A percentile compares a stretch with the other conserved stretches of the same genome.
These are phyloP conservation scores for Penicillium desertorum DNA, from an alignment of 495 filamentous ascomycete species.

Conservation along the genomic window DNA sequence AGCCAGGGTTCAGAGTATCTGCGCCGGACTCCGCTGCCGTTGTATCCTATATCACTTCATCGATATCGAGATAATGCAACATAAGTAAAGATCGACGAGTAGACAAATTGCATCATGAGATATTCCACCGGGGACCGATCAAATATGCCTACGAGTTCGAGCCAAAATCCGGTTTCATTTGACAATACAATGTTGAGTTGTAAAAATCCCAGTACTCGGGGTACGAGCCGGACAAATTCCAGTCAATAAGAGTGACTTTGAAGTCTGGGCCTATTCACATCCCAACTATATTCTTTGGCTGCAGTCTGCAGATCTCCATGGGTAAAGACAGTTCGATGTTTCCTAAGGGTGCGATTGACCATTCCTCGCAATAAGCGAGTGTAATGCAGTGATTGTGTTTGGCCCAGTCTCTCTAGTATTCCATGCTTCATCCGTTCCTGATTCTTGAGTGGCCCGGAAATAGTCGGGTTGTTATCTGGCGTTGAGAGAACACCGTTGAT, in stretches of 20 bases:
- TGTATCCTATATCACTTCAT: too few species aligned
- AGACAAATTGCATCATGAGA: too few species aligned
- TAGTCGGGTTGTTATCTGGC: neutral
- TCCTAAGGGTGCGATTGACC: slow-evolving; percentile 20
- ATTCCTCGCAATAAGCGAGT: slow-evolving; percentile 19
- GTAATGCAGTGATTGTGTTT: slow-evolving; percentile 5
- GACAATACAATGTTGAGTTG: slow-evolving; percentile 26
- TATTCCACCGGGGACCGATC: slow-evolving; percentile 14
- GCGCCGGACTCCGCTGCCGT: too few species aligned
- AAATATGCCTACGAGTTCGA: slow-evolving; percentile 26
- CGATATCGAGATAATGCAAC: too few species aligned
- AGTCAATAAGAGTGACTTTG: slow-evolving; percentile 46
- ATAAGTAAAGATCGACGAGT: too few species aligned
- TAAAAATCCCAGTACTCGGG: slow-evolving; percentile 51
- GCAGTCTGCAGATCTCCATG: slow-evolving; percentile 36
- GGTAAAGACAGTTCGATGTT: slow-evolving; percentile 28
- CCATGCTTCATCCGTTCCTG: slow-evolving; percentile 11
- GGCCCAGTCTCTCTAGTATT: neutral
- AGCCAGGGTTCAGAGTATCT: too few species aligned
- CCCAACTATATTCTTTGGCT: slow-evolving; percentile 38
- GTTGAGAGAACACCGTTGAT: too few species aligned
- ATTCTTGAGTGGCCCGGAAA: slow-evolving; percentile 4
- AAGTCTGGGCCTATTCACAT: slow-evolving; percentile 13
- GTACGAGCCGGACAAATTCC: slow-evolving; percentile 51
- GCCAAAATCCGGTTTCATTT: slow-evolving; percentile 25